A percentile compares a stretch with the other conserved stretches of the same genome.
phyloP scores from a whole-genome alignment of 129 eudicot genomes.

The Centaurea solstitialis region DNA sequence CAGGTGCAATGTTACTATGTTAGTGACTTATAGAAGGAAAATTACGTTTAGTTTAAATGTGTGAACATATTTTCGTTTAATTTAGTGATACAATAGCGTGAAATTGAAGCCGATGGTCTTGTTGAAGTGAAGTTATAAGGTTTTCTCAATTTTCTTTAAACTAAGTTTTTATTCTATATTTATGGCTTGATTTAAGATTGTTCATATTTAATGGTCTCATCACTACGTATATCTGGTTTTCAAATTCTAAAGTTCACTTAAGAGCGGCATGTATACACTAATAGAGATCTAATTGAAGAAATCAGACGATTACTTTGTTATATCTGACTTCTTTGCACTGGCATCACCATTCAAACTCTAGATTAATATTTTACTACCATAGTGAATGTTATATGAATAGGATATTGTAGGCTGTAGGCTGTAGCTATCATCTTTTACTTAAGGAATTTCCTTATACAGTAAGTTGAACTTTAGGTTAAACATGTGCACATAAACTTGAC shows the following conservation, averaged over 20 bases:
- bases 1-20: not conserved
- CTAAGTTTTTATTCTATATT: not conserved
- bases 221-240: not conserved
- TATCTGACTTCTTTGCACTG: slow-evolving; percentile 9
- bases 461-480: slow-evolving; percentile 9
- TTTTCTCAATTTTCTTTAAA: not conserved
- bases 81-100: slow-evolving; percentile 7
- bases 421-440: slow-evolving; percentile 4
- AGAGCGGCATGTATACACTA: not conserved
- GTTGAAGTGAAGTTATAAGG: not conserved
- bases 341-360: slow-evolving; percentile 11
- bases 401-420: not conserved
- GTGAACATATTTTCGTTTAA: not conserved
- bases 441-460: not conserved
- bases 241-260: not conserved
- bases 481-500: not conserved
- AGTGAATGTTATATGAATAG: not conserved
- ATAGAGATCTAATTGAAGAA: slow-evolving; percentile 18
- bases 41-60: not conserved
- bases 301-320: slow-evolving; percentile 7
- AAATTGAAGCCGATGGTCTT: slow-evolving; percentile 8
- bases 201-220: not conserved
- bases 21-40: not conserved
- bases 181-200: not conserved
- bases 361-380: slow-evolving; percentile 17